Evolutionary conservation across 2,329 filamentous ascomycete species (phyloP).

Genomic region (Colletotrichum tabaci): DNA sequence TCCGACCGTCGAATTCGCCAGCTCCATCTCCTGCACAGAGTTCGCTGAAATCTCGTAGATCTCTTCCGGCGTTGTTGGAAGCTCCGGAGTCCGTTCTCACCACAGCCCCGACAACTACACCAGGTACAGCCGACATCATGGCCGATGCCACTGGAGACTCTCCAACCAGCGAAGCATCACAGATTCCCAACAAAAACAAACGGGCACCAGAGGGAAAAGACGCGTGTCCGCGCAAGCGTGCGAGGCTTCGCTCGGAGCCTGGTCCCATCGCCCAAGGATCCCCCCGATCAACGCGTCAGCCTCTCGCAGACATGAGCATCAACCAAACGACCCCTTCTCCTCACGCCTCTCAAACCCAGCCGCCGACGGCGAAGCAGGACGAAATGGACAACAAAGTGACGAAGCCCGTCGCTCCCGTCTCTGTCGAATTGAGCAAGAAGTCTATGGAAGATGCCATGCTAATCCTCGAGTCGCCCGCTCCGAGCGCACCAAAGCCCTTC

Average conservation of each 20-base stretch:
- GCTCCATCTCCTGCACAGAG: constrained; percentile 12
- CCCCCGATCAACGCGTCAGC: constrained; percentile 34
- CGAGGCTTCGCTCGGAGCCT: constrained; percentile 13
- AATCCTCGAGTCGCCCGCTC: no score
- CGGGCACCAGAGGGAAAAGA: not conserved
- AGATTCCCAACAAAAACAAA: constrained; percentile 3
- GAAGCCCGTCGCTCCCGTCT: not conserved
- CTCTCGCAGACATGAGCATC: constrained; percentile 46
- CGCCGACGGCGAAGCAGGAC: not conserved
- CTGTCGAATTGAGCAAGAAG: not conserved
- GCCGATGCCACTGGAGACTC: not conserved
- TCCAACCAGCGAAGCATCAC: not conserved
- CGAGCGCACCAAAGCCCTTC: not conserved
- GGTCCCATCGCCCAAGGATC: not conserved
- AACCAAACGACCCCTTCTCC: constrained; percentile 35
- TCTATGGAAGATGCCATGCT: not conserved
- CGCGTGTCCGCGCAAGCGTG: constrained; percentile 13
- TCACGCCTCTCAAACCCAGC: not conserved
- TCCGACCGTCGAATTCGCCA: constrained; percentile 30
- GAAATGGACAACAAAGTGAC: not conserved
- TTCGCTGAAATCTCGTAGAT: not conserved
- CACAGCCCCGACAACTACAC: constrained; percentile 41
- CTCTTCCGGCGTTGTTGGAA: constrained; percentile 24
- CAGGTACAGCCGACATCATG: constrained; percentile 18
- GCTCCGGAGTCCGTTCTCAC: constrained; percentile 12